A percentile compares a stretch with the other conserved stretches of the same genome.
Evolutionary conservation across 2,329 filamentous ascomycete genomes (phyloP).

Genomic region (Claviceps sp.): DNA sequence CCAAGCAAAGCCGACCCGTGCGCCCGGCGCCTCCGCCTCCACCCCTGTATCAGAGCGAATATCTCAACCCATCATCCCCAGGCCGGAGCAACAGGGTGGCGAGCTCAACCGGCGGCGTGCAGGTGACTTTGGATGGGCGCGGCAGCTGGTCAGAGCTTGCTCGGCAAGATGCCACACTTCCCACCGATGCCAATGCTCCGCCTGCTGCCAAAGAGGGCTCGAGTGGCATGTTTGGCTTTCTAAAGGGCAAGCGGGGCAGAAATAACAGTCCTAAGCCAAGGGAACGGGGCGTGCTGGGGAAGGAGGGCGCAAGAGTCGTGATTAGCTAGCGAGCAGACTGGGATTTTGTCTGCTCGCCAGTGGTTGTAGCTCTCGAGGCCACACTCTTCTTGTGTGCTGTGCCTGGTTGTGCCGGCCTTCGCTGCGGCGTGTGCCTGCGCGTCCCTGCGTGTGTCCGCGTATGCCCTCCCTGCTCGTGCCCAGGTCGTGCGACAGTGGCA

Average conservation of each 20-base stretch:
- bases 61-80: constrained; percentile 31
- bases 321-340: constrained; percentile 39
- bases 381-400: too few relatives aligned
- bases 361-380: background rate
- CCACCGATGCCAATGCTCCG: constrained; percentile 46
- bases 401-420: too few relatives aligned
- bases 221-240: constrained; percentile 81
- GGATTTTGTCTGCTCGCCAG: background rate
- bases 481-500: too few relatives aligned
- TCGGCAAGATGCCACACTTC: constrained; percentile 65
- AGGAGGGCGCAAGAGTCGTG: constrained; percentile 79
- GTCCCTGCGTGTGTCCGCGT: too few relatives aligned
- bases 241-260: constrained; percentile 78
- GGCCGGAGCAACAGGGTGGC: constrained; percentile 55
- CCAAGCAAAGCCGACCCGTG: constrained; percentile 12
- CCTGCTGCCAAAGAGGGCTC: constrained; percentile 44
- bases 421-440: too few relatives aligned
- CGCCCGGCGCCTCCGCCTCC: constrained; percentile 22
- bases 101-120: constrained; percentile 70
- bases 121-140: constrained; percentile 79
- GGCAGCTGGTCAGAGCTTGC: constrained; percentile 88
- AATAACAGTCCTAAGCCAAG: constrained; percentile 89
- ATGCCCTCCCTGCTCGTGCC: too few relatives aligned
- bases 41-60: constrained; percentile 34
- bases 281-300: constrained; percentile 84